Conservation (phyloP, 75 land plant genomes). For the Larix kaempferi region DNA sequence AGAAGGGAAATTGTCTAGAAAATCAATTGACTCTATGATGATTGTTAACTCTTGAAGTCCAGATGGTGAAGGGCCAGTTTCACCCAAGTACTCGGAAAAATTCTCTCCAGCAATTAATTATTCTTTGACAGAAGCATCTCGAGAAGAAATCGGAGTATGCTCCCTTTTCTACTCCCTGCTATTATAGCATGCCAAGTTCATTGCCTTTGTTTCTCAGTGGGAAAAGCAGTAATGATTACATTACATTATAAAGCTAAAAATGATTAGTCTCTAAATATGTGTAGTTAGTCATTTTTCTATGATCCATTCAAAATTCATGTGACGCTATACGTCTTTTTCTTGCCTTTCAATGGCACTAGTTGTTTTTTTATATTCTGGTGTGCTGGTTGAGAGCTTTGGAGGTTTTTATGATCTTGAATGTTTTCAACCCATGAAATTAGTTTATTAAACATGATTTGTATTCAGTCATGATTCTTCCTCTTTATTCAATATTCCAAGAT, state of each 20-base stretch:
- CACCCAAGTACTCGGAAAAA: constrained; percentile 88
- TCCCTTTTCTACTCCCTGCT: background rate
- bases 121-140: constrained; percentile 84
- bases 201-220: background rate
- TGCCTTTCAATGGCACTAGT: background rate
- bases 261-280: background rate
- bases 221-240: background rate
- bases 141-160: constrained; percentile 84
- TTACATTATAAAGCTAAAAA: background rate
- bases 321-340: background rate
- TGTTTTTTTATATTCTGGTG: background rate
- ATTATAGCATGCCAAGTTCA: background rate
- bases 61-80: constrained; percentile 63
- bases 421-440: background rate
- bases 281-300: background rate
- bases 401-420: background rate
- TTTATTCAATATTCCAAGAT: background rate
- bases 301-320: background rate
- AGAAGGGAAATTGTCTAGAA: constrained; percentile 17
- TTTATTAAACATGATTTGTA: background rate
- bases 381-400: background rate
- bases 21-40: constrained; percentile 65
- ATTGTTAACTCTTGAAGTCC: constrained; percentile 63
- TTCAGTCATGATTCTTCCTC: background rate
- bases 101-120: constrained; percentile 90